Conservation (phyloP, 805 yeast species). For the Candida montana region DNA sequence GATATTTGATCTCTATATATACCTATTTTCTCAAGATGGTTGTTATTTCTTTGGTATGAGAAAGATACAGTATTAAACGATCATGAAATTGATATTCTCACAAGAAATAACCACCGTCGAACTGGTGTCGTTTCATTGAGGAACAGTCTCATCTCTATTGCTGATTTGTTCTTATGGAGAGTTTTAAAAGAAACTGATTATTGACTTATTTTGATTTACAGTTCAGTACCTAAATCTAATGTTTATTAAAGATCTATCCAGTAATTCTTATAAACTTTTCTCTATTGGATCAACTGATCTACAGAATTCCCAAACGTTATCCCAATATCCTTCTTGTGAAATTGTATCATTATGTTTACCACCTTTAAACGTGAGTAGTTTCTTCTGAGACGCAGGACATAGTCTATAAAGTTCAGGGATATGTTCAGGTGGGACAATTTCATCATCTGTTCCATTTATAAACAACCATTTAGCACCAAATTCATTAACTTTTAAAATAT, state of each 20-base stretch:
- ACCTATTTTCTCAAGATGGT: too few relatives aligned
- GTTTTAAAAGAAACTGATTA: too few relatives aligned
- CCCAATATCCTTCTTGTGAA: constrained; percentile 75
- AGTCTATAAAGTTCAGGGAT: constrained; percentile 56
- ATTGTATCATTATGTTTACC: constrained; percentile 85
- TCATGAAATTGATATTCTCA: too few relatives aligned
- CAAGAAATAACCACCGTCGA: too few relatives aligned
- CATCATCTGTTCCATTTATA: constrained; percentile 72
- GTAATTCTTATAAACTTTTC: not conserved
- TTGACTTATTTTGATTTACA: too few relatives aligned
- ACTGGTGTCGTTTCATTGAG: too few relatives aligned
- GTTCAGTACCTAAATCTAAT: too few relatives aligned
- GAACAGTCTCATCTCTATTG: too few relatives aligned
- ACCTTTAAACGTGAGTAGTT: constrained; percentile 46
- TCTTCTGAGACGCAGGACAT: constrained; percentile 47
- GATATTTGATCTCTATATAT: too few relatives aligned
- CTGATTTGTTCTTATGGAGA: too few relatives aligned
- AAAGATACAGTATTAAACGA: too few relatives aligned
- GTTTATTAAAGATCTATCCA: not conserved
- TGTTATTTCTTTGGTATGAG: too few relatives aligned
- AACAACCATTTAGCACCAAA: constrained; percentile 58
- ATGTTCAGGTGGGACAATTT: constrained; percentile 86
- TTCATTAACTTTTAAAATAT: constrained; percentile 45
- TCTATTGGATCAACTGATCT: constrained; percentile 21
- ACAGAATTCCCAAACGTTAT: constrained; percentile 51